Evolutionary conservation across 768 basidiomycete species (phyloP), one percentile per base, ranked within the genome.

Genomic region (Rhizopogon vesiculosus): DNA sequence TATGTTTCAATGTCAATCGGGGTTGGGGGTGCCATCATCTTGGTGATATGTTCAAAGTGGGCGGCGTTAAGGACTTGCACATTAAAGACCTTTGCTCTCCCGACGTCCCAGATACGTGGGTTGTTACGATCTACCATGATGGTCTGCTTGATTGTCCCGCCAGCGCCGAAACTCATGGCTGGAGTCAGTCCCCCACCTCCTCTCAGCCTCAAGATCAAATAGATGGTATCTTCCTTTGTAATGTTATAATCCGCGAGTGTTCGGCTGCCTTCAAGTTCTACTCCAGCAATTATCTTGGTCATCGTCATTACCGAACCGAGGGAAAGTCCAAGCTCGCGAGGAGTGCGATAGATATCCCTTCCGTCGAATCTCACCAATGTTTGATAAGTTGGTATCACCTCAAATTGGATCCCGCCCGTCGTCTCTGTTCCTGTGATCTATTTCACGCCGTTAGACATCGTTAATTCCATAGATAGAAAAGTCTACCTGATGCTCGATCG

Each of bases 241-340:
- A 87, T 87, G 62, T 86, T 87, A 68, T 86, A 89, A 64, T 89
- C 59, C 38, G 62, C 60, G 18, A 55, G 49, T 9, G 13, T 41
- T 33, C 31, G 31, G 31, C 8, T 8, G 8, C 9, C 31, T 33
- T 33, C 15, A 10, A 12, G 40, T 1, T 22, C 61, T 91, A 89
- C 63, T 93, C 90, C 91, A 43, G 89, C 90, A 62, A 92, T 93
- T 68, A 87, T 89, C 49, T 31, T 31, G n/a, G 12, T 19, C 45
- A 31, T 46, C 3, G n/a, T 33, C 28, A 46, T 46, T 46, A 33
- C 31, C 0, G 29, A 31, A n/a, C 49, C 41, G 25, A 33, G 19
- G 5, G 18, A 25, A 16, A 55, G 19, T 15, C 54, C 41, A 16
- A 51, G 48, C 29, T 55, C 46, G 29, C 29, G 40, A 28, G 54